phyloP scores from a whole-genome alignment of 305 asterid species.

The Fraxinus floribunda region DNA sequence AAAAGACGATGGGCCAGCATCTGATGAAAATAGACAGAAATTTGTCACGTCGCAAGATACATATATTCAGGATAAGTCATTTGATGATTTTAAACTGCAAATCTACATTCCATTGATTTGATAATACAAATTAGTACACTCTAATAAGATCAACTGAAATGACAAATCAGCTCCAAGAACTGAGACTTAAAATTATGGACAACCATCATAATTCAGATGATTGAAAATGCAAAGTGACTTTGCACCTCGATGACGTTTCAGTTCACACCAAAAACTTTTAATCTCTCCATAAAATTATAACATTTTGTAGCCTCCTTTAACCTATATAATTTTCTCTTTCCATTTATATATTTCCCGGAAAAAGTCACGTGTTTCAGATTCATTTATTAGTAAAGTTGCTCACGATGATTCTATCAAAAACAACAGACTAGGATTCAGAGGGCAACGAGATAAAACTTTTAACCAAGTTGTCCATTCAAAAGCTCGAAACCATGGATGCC shows the following conservation, averaged over 20 bases:
- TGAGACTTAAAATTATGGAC: background rate
- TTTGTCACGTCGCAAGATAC: background rate
- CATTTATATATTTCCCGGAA: background rate
- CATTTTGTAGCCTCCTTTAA: background rate
- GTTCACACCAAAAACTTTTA: background rate
- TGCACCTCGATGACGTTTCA: background rate
- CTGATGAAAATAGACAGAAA: conserved; percentile 43
- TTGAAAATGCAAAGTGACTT: background rate
- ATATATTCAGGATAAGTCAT: background rate
- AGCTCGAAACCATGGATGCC: background rate
- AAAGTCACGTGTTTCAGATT: background rate
- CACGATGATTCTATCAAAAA: background rate
- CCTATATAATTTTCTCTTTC: background rate
- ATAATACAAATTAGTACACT: background rate
- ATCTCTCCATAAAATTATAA: background rate
- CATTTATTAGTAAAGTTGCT: background rate
- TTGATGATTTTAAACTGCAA: conserved; percentile 15
- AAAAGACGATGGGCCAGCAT: conserved; percentile 97
- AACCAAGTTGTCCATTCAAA: background rate
- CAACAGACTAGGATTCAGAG: background rate
- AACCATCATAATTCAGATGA: background rate
- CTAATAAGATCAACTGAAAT: background rate
- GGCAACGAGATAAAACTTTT: background rate
- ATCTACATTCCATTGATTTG: background rate
- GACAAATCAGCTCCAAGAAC: background rate